Percentiles rank a stretch among this genome's conserved stretches.
phyloP scores from a whole-genome alignment of 768 basidiomycete genomes.

The Dacryopinax primogenitus region DNA sequence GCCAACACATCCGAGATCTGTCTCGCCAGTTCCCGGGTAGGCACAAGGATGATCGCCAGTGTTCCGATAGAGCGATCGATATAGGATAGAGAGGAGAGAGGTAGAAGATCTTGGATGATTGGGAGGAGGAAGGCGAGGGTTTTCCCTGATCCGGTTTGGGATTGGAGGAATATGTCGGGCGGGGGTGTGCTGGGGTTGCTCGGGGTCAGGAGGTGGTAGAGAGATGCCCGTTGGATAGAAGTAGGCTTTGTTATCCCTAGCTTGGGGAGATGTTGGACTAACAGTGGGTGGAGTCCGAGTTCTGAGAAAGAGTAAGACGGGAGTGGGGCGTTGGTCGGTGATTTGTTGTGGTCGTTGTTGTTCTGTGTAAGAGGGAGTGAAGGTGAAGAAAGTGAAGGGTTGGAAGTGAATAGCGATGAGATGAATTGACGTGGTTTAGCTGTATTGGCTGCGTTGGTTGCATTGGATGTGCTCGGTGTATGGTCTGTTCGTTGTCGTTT shows the following conservation, averaged over 20 bases:
- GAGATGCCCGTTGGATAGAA: slow-evolving; percentile 77
- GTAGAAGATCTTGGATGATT: slow-evolving; percentile 86
- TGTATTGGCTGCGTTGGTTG: slow-evolving; percentile 23
- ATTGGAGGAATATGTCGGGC: slow-evolving; percentile 88
- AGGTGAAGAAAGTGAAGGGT: slow-evolving; percentile 43
- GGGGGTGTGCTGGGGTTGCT: too few relatives aligned
- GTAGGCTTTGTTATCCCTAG: slow-evolving; percentile 79
- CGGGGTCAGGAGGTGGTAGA: too few relatives aligned
- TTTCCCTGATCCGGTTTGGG: slow-evolving; percentile 95
- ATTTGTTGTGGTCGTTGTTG: slow-evolving; percentile 13
- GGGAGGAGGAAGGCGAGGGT: slow-evolving; percentile 87
- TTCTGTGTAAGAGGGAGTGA: slow-evolving; percentile 16
- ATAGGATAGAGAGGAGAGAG: slow-evolving; percentile 75
- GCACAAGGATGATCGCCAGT: slow-evolving; percentile 84
- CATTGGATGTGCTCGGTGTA: slow-evolving; percentile 18
- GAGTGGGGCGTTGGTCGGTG: slow-evolving; percentile 82
- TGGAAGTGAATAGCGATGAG: slow-evolving; percentile 79
- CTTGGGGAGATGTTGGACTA: slow-evolving; percentile 68
- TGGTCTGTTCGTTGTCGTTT: slow-evolving; percentile 36
- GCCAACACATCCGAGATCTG: slow-evolving; percentile 96
- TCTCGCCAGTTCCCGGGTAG: slow-evolving; percentile 89
- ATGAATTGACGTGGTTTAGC: slow-evolving; percentile 37
- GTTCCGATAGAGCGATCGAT: slow-evolving; percentile 94
- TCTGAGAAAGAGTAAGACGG: slow-evolving; percentile 60
- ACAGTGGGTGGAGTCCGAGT: slow-evolving; percentile 69